A percentile compares a stretch with the other conserved stretches of the same genome.
These are phyloP conservation scores for Solanum etuberosum DNA, from an alignment of 257 asterid species.

Conservation along the genomic window DNA sequence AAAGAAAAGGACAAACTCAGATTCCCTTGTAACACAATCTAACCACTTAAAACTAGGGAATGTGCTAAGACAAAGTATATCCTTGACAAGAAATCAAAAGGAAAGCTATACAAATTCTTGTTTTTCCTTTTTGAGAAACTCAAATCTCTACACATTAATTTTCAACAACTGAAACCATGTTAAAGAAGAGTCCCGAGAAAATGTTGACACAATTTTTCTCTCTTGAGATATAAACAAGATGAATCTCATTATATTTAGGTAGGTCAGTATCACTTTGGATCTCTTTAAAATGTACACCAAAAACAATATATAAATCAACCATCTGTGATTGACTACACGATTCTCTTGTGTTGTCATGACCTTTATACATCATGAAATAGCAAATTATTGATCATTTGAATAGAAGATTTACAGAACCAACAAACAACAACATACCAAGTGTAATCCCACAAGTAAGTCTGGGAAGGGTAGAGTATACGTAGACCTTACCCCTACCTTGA, in stretches of 20 bases:
- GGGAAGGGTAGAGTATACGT: background rate
- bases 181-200: background rate
- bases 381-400: background rate
- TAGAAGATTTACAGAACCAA: background rate
- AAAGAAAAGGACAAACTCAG: background rate
- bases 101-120: background rate
- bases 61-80: background rate
- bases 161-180: background rate
- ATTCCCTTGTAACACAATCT: background rate
- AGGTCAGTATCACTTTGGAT: background rate
- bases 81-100: background rate
- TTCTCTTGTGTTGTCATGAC: background rate
- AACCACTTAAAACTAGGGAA: background rate
- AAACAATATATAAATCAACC: background rate
- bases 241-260: background rate
- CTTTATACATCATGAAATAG: background rate
- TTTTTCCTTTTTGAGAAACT: background rate
- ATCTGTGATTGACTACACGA: background rate
- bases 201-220: background rate
- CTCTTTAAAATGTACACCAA: background rate
- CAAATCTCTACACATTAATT: background rate
- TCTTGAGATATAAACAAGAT: background rate
- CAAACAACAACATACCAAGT: background rate
- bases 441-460: background rate
- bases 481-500: background rate